These are phyloP conservation scores for Thymus mandschuricus DNA, from an alignment of 257 asterid species.

Conservation along the genomic window DNA sequence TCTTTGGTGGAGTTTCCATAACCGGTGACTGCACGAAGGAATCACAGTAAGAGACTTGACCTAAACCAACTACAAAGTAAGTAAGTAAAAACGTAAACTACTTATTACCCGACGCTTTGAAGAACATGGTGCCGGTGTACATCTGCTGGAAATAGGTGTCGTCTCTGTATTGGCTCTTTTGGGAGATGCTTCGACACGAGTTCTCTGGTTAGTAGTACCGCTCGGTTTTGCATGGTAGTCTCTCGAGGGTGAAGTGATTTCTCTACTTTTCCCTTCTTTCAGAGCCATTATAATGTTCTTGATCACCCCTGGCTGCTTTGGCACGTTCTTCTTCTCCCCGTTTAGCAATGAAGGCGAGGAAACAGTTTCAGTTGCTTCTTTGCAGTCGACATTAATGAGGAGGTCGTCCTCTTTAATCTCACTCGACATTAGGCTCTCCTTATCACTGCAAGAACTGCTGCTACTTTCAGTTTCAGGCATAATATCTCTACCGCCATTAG, in stretches of 20 bases:
- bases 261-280: conserved; percentile 76
- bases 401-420: conserved; percentile 44
- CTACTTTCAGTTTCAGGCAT: conserved; percentile 78
- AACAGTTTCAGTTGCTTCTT: neutral
- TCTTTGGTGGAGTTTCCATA: conserved; percentile 61
- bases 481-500: conserved; percentile 41
- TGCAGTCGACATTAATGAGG: neutral
- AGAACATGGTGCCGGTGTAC: conserved; percentile 45
- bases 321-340: conserved; percentile 38
- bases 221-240: conserved; percentile 43
- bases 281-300: conserved; percentile 71
- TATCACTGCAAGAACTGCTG: conserved; percentile 80
- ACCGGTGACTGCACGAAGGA: conserved; percentile 50
- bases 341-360: conserved; percentile 30
- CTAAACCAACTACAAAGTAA: neutral
- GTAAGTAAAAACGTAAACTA: neutral
- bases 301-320: conserved; percentile 65
- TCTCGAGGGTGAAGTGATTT: conserved; percentile 67
- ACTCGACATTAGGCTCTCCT: conserved; percentile 52
- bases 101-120: conserved; percentile 69
- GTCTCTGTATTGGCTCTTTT: conserved; percentile 48
- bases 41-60: neutral
- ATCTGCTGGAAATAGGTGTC: conserved; percentile 45
- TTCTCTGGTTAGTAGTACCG: conserved; percentile 41
- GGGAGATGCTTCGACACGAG: conserved; percentile 48